Percentiles rank a stretch among this genome's conserved stretches.
Evolutionary conservation across 2,329 filamentous ascomycete genomes (phyloP).

Genomic region (Sporothrix schenckii): DNA sequence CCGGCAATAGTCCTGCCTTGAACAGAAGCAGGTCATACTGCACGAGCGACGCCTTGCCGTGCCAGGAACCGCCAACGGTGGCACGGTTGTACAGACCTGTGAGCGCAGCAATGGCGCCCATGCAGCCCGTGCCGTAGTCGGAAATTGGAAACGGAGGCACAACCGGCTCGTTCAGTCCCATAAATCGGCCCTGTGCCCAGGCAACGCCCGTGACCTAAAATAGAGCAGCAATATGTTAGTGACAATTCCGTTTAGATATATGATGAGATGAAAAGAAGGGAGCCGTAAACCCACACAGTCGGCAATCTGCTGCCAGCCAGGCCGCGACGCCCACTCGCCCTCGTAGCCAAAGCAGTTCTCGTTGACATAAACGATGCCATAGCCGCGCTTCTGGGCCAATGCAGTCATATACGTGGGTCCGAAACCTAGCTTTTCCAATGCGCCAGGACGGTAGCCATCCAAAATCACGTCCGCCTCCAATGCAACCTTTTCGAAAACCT

Average conservation of each 20-base stretch:
- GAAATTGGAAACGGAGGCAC: constrained; percentile 67
- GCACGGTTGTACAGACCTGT: constrained; percentile 65
- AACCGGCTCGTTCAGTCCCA: constrained; percentile 64
- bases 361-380: constrained; percentile 52
- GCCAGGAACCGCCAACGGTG: constrained; percentile 66
- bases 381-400: constrained; percentile 46
- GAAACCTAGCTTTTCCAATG: constrained; percentile 49
- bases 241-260: not conserved
- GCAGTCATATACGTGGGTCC: constrained; percentile 47
- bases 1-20: constrained; percentile 60
- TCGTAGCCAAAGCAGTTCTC: constrained; percentile 62
- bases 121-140: constrained; percentile 71
- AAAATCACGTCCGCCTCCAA: constrained; percentile 57
- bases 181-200: constrained; percentile 64
- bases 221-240: not conserved
- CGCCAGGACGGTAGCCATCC: constrained; percentile 55
- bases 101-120: constrained; percentile 69
- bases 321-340: constrained; percentile 51
- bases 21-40: constrained; percentile 71
- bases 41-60: constrained; percentile 64
- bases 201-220: constrained; percentile 53
- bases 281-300: constrained; percentile 50
- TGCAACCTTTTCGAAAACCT: constrained; percentile 52
- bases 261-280: not conserved
- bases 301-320: constrained; percentile 57